Evolutionary conservation across 257 asterid genomes (phyloP).

Genomic region (Prunella vulgaris): DNA sequence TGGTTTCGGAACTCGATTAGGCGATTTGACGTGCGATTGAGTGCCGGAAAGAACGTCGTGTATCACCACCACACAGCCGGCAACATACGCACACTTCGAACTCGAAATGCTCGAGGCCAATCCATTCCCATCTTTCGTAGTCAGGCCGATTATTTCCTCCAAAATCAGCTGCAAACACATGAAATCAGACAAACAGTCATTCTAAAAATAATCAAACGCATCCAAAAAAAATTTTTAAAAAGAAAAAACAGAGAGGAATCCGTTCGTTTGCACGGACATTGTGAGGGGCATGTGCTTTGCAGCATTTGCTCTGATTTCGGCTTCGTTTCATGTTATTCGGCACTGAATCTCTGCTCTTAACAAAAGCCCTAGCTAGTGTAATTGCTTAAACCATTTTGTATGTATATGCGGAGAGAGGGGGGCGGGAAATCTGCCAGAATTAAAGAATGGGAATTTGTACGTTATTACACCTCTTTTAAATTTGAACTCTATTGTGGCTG

Average conservation of each 20-base stretch:
- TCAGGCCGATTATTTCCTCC: slow-evolving; percentile 64
- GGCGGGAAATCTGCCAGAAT: slow-evolving; percentile 52
- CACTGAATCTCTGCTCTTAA: background rate
- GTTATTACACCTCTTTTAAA: slow-evolving; percentile 16
- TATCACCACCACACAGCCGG: slow-evolving; percentile 73
- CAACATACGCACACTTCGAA: slow-evolving; percentile 55
- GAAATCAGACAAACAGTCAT: background rate
- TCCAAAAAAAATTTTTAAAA: background rate
- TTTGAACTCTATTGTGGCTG: background rate
- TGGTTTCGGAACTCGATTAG: slow-evolving; percentile 50
- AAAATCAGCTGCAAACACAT: slow-evolving; percentile 38
- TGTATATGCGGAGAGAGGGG: slow-evolving; percentile 20
- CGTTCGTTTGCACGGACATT: slow-evolving; percentile 25
- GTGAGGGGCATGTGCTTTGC: slow-evolving; percentile 30
- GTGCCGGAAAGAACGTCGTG: slow-evolving; percentile 44
- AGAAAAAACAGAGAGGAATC: background rate
- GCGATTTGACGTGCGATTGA: slow-evolving; percentile 51
- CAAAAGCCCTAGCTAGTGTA: slow-evolving; percentile 30
- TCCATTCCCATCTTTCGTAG: slow-evolving; percentile 54
- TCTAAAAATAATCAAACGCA: background rate
- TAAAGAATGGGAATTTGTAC: slow-evolving; percentile 7
- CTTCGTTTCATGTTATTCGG: slow-evolving; percentile 45
- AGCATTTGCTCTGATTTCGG: slow-evolving; percentile 36
- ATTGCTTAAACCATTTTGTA: slow-evolving; percentile 10
- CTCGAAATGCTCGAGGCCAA: slow-evolving; percentile 49